Percentiles rank a stretch among this genome's conserved stretches.
Conservation (phyloP, 768 basidiomycete species). For the Astraeus odoratus region DNA sequence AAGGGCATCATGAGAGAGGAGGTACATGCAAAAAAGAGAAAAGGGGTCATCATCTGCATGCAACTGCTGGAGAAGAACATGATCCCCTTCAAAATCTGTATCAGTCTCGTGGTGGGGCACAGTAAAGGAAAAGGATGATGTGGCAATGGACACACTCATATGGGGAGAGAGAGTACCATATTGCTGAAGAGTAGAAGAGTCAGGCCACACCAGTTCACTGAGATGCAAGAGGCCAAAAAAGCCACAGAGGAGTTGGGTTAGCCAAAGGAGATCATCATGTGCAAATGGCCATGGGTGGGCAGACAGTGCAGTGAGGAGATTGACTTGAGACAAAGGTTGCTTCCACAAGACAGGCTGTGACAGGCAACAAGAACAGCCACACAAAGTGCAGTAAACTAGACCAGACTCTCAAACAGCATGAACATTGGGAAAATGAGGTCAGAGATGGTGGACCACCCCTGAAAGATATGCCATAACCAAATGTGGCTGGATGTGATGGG, state of each 20-base stretch:
- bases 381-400: constrained; percentile 10
- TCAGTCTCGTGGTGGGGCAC: constrained; percentile 16
- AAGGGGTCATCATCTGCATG: constrained; percentile 10
- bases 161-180: constrained; percentile 3
- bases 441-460: constrained; percentile 16
- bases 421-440: constrained; percentile 15
- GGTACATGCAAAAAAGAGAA: constrained; percentile 15
- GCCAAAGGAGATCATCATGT: constrained; percentile 21
- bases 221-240: constrained; percentile 13
- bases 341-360: background rate
- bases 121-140: constrained; percentile 3
- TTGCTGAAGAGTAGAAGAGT: no score
- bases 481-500: constrained; percentile 12
- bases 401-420: background rate
- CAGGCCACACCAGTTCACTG: constrained; percentile 19
- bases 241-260: constrained; percentile 7
- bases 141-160: background rate
- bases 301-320: no score
- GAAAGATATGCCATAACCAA: constrained; percentile 20
- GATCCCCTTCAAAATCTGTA: constrained; percentile 14
- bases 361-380: constrained; percentile 4
- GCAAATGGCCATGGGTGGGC: no score
- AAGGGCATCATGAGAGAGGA: constrained; percentile 16
- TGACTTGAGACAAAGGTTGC: constrained; percentile 8
- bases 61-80: no score